Conservation (phyloP, 345 rosid species). For the Kandelia obovata region DNA sequence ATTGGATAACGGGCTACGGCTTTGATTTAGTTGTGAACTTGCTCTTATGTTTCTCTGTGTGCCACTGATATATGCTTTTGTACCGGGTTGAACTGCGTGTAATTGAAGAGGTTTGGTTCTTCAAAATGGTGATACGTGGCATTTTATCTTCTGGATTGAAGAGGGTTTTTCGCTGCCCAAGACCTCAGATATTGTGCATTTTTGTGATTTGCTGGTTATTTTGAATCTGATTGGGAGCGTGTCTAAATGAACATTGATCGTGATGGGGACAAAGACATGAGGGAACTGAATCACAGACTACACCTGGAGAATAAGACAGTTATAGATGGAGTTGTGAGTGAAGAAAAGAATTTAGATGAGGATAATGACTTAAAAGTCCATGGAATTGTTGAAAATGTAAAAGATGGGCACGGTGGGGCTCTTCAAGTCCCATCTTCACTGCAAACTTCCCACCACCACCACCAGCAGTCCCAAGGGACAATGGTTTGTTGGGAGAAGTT, state of each 20-base stretch:
- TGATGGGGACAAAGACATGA: constrained; percentile 30
- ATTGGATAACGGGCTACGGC: background rate
- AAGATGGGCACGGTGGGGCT: constrained; percentile 34
- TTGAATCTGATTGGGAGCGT: constrained; percentile 34
- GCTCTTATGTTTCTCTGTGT: constrained; percentile 5
- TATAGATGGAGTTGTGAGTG: constrained; percentile 27
- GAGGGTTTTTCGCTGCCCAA: constrained; percentile 18
- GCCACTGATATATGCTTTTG: constrained; percentile 10
- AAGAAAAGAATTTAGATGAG: constrained; percentile 22
- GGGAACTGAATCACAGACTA: constrained; percentile 28
- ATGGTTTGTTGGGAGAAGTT: constrained; percentile 47
- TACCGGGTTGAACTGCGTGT: constrained; percentile 24
- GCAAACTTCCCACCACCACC: constrained; percentile 44
- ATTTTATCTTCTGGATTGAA: constrained; percentile 28
- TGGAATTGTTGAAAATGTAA: constrained; percentile 32
- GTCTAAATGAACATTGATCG: constrained; percentile 54
- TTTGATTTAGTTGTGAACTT: constrained; percentile 14
- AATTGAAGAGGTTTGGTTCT: constrained; percentile 27
- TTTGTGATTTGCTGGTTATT: constrained; percentile 20
- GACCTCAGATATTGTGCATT: constrained; percentile 12
- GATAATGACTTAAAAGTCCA: constrained; percentile 29
- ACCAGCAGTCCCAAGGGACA: constrained; percentile 11
- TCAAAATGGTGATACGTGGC: constrained; percentile 23
- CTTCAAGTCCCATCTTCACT: constrained; percentile 31
- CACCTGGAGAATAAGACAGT: constrained; percentile 28